Percentiles rank a stretch among this genome's conserved stretches.
Conservation (phyloP, 1,284 basidiomycete species). For the Ustilago loliicola region DNA sequence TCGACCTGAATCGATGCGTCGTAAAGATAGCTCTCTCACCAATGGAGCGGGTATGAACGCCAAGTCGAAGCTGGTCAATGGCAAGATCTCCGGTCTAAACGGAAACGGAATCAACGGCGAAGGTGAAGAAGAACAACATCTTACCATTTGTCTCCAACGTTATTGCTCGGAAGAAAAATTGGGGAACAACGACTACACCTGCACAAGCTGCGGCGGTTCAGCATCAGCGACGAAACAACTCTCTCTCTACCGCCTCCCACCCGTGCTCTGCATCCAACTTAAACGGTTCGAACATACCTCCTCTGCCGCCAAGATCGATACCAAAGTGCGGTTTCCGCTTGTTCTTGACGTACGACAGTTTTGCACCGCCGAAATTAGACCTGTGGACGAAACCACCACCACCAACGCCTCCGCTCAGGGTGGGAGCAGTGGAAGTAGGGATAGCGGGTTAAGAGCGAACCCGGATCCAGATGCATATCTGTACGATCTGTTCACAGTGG, state of each 20-base stretch:
- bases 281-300: slow-evolving; percentile 91
- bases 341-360: slow-evolving; percentile 89
- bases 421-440: slow-evolving; percentile 7
- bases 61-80: slow-evolving; percentile 24
- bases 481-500: slow-evolving; percentile 92
- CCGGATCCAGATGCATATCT: slow-evolving; percentile 71
- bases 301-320: slow-evolving; percentile 79
- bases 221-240: slow-evolving; percentile 77
- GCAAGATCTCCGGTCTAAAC: slow-evolving; percentile 12
- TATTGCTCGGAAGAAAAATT: slow-evolving; percentile 67
- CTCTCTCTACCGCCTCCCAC: slow-evolving; percentile 85
- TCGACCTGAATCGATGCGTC: slow-evolving; percentile 50
- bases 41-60: slow-evolving; percentile 14
- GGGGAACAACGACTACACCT: slow-evolving; percentile 73
- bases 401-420: neutral
- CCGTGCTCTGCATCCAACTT: slow-evolving; percentile 93
- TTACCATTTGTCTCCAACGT: slow-evolving; percentile 54
- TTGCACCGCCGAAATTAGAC: slow-evolving; percentile 74
- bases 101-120: slow-evolving; percentile 18
- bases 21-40: slow-evolving; percentile 4
- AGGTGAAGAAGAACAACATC: slow-evolving; percentile 56
- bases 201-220: slow-evolving; percentile 64
- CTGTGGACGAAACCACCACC: slow-evolving; percentile 11
- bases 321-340: slow-evolving; percentile 84
- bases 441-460: slow-evolving; percentile 21